These are phyloP conservation scores for Colletotrichum spaethianum DNA, from an alignment of 2,329 filamentous ascomycete species.

Conservation along the genomic window DNA sequence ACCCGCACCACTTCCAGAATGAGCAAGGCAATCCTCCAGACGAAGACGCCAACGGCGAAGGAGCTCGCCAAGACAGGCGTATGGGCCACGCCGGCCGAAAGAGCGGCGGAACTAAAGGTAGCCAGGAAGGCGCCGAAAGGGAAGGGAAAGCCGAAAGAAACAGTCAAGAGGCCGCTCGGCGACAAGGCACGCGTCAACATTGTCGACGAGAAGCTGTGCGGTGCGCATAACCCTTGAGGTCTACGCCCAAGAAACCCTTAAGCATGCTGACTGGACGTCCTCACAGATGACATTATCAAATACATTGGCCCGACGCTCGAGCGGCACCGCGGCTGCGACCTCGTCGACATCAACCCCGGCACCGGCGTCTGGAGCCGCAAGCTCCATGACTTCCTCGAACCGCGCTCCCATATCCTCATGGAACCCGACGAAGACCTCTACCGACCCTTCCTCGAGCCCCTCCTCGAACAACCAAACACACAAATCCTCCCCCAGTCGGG, in stretches of 20 bases:
- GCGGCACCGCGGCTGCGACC: constrained; percentile 82
- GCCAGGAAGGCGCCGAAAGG: neutral
- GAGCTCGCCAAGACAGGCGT: neutral
- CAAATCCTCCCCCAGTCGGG: constrained; percentile 69
- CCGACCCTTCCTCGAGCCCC: constrained; percentile 71
- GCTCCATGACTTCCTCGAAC: constrained; percentile 81
- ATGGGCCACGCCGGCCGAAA: neutral
- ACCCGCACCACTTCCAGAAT: neutral
- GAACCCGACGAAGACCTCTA: constrained; percentile 77
- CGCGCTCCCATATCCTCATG: constrained; percentile 86
- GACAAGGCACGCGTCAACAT: constrained; percentile 63
- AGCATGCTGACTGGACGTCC: neutral
- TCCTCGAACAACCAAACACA: constrained; percentile 69
- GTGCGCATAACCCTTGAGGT: constrained; percentile 49
- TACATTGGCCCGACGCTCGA: constrained; percentile 79
- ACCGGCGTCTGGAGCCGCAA: constrained; percentile 83
- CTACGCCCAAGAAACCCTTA: too few relatives aligned
- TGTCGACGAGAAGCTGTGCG: constrained; percentile 65
- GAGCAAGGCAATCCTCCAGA: neutral
- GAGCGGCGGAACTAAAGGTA: fast-evolving
- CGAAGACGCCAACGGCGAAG: neutral
- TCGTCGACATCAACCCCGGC: constrained; percentile 90
- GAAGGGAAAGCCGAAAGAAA: neutral
- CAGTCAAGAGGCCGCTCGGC: constrained; percentile 1
- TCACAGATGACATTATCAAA: constrained; percentile 75